phyloP scores from a whole-genome alignment of 768 basidiomycete genomes.

The Serendipita indica region DNA sequence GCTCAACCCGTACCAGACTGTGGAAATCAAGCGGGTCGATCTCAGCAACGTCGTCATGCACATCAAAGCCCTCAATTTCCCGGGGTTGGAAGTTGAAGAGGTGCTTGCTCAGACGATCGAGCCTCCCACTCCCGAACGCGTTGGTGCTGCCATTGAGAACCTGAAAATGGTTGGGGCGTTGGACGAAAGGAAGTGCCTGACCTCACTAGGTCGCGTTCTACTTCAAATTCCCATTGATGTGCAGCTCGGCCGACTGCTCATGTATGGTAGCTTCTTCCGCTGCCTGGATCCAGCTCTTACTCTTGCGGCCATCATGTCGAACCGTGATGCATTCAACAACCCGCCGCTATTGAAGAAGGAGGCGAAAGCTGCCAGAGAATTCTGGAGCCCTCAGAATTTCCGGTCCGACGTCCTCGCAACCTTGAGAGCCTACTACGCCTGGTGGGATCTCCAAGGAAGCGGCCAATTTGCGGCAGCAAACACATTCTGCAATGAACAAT shows the following conservation, averaged over 20 bases:
- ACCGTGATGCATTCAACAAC: slow-evolving; percentile 80
- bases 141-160: slow-evolving; percentile 61
- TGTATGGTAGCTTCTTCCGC: slow-evolving; percentile 85
- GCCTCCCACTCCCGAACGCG: slow-evolving; percentile 63
- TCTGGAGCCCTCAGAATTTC: slow-evolving; percentile 67
- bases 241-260: slow-evolving; percentile 74
- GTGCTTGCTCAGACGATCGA: slow-evolving; percentile 77
- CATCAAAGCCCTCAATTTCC: slow-evolving; percentile 83
- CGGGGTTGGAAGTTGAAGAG: slow-evolving; percentile 71
- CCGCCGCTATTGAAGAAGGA: slow-evolving; percentile 63
- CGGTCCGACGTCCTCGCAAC: slow-evolving; percentile 72
- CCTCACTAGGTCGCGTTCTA: slow-evolving; percentile 75
- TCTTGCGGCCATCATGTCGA: slow-evolving; percentile 79
- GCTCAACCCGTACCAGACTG: slow-evolving; percentile 68
- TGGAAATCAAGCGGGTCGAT: slow-evolving; percentile 90
- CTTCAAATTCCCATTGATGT: slow-evolving; percentile 82
- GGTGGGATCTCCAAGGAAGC: slow-evolving; percentile 55
- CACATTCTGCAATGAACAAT: slow-evolving; percentile 69
- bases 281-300: slow-evolving; percentile 80
- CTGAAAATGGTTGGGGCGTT: slow-evolving; percentile 81
- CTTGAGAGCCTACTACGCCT: slow-evolving; percentile 65
- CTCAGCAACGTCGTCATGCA: slow-evolving; percentile 92
- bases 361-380: slow-evolving; percentile 55
- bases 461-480: slow-evolving; percentile 55
- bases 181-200: slow-evolving; percentile 58